These are phyloP conservation scores for Colletotrichum spaethianum DNA, from an alignment of 2,329 filamentous ascomycete species.

Conservation along the genomic window DNA sequence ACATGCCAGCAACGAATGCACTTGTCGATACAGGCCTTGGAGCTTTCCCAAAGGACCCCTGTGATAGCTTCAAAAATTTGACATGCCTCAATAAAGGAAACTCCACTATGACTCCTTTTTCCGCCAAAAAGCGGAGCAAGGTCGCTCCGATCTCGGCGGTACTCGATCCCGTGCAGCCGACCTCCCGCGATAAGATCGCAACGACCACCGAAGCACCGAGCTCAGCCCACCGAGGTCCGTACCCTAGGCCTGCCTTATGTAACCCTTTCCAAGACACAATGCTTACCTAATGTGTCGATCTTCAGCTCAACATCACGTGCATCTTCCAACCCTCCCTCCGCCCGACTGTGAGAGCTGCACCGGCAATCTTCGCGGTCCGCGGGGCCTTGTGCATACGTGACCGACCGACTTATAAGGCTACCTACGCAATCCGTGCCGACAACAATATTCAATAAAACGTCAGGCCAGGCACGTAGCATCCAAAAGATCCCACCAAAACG, in stretches of 20 bases:
- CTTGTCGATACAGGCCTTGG: not conserved
- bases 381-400: conserved; percentile 12
- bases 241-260: not conserved
- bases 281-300: not conserved
- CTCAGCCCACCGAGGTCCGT: conserved; percentile 3
- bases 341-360: not conserved
- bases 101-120: conserved; percentile 26
- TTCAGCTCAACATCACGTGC: not conserved
- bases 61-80: conserved; percentile 15
- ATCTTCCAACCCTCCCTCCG: not conserved
- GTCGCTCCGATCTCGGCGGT: conserved; percentile 35
- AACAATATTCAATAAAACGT: not conserved
- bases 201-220: conserved; percentile 23
- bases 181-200: conserved; percentile 16
- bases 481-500: not conserved
- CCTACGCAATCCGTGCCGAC: not conserved
- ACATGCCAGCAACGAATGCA: not conserved
- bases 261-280: not conserved
- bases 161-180: conserved; percentile 27
- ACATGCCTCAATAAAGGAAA: not conserved
- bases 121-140: conserved; percentile 12
- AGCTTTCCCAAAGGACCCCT: conserved; percentile 3
- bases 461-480: not conserved
- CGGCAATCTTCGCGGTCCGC: not conserved
- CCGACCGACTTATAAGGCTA: not conserved